phyloP scores from a whole-genome alignment of 2,329 filamentous ascomycete genomes.

The Dothideomycetes sp. region DNA sequence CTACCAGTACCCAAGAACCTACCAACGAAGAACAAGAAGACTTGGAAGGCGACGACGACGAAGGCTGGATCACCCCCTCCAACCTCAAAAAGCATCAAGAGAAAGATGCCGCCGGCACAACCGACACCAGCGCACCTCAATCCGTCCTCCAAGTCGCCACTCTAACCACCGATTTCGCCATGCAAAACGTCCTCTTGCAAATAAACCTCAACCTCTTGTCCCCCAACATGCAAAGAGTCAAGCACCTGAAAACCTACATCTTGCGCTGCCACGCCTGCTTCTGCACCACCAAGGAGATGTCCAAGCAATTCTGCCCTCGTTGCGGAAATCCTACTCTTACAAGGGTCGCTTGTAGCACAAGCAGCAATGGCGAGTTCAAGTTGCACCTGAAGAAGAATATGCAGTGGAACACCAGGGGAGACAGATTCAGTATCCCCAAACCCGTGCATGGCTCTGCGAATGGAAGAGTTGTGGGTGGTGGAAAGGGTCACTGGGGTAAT shows the following conservation, averaged over 20 bases:
- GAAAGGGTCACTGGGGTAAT: constrained; percentile 78
- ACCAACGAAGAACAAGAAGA: constrained; percentile 19
- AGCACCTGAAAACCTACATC: constrained; percentile 77
- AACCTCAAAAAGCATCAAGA: constrained; percentile 82
- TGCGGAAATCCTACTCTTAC: constrained; percentile 85
- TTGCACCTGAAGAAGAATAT: constrained; percentile 89
- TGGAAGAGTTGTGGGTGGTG: constrained; percentile 64
- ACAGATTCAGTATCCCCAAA: constrained; percentile 88
- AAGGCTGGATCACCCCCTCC: constrained; percentile 86
- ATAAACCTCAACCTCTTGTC: constrained; percentile 90
- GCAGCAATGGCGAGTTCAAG: constrained; percentile 68
- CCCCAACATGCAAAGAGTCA: constrained; percentile 67
- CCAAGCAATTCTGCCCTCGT: constrained; percentile 81
- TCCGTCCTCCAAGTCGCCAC: constrained; percentile 76
- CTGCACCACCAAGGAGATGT: constrained; percentile 70
- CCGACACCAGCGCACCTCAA: constrained; percentile 40
- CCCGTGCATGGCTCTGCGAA: constrained; percentile 71
- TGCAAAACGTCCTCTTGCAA: constrained; percentile 93
- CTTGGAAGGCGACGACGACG: constrained; percentile 43
- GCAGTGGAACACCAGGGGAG: constrained; percentile 90
- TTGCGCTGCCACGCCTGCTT: constrained; percentile 94
- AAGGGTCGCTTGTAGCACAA: constrained; percentile 76
- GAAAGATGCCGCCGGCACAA: constrained; percentile 46
- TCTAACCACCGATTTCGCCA: constrained; percentile 90
- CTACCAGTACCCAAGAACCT: neutral